Evolutionary conservation across 2,329 filamentous ascomycete genomes (phyloP), one percentile per base, ranked within the genome.

Genomic region (Aspergillus aculeatus): DNA sequence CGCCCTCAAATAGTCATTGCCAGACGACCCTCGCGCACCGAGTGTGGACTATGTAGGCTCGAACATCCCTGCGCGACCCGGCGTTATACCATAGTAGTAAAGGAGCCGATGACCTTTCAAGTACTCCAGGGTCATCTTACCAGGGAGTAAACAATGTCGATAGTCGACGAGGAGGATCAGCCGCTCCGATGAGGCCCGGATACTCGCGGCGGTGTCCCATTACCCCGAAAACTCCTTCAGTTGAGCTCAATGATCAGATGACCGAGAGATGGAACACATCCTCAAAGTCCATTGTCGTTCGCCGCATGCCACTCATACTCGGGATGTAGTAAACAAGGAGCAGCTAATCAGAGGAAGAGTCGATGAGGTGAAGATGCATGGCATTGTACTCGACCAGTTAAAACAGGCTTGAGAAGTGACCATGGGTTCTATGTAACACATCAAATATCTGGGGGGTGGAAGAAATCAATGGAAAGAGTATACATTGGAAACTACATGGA

Each of bases 401-500:
- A 31, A 23, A 56, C 56, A 53, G 58, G 32, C 54, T 29, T 41
- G 50, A 24, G 48, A 26, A 52, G 54, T 52, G 49, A 50, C 52
- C 32, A 38, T 24, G 44, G 23, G n/a, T 31, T 35, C 23, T 16
- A 26, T 48, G 26, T 55, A 24, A 44, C 47, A 47, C 19, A 51
- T n/a, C 14, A 32, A 56, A 32, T 24, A 50, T 19, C n/a, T 49
- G 21, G 52, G 41, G 53, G 53, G 14, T 31, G 49, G 31, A 21
- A 26, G 41, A 62, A 54, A 47, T 19, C 52, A 32, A 57, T 53
- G 49, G 19, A 53, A 52, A 54, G 14, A 16, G 50, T 29, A n/a
- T 55, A 49, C 32, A 62, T 35, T 59, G 59, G 49, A 35, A 35
- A 56, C 56, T 62, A 60, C 47, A 59, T 50, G 12, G 47, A 47